These are phyloP conservation scores for Chrysanthemum makinoi DNA, from an alignment of 129 eudicot species.

Conservation along the genomic window DNA sequence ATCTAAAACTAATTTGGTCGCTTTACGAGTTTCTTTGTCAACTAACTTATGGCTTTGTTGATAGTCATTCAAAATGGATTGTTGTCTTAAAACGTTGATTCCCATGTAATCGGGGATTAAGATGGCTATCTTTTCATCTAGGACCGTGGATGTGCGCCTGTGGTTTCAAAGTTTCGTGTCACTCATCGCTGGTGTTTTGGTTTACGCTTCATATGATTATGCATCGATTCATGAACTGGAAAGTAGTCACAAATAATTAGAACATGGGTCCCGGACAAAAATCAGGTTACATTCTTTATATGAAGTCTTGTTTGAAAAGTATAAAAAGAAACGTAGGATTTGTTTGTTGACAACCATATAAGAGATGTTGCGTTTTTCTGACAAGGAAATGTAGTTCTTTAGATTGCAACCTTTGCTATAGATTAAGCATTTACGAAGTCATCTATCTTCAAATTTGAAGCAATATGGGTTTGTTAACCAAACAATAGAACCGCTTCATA, in stretches of 20 bases:
- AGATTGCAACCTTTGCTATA: background rate
- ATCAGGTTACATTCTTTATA: background rate
- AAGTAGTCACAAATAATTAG: background rate
- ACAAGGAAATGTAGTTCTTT: no score
- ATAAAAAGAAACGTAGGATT: background rate
- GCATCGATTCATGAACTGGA: background rate
- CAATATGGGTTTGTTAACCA: no score
- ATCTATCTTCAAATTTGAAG: background rate
- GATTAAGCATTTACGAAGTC: background rate
- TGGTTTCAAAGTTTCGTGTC: slow-evolving; percentile 84
- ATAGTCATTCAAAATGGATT: slow-evolving; percentile 93
- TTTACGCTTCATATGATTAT: background rate
- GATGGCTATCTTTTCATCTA: slow-evolving; percentile 87
- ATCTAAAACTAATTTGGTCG: background rate
- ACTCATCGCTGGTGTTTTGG: slow-evolving; percentile 64
- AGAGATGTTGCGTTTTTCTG: no score
- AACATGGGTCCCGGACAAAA: background rate
- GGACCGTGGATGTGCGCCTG: slow-evolving; percentile 97
- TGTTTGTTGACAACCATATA: no score
- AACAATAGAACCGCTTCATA: background rate
- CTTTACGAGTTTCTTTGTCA: background rate
- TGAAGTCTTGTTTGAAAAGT: background rate
- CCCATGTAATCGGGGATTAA: slow-evolving; percentile 88
- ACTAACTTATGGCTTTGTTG: slow-evolving; percentile 20
- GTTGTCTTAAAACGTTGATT: slow-evolving; percentile 87